These are phyloP conservation scores for Bipolaris oryzae DNA, from an alignment of 2,329 filamentous ascomycete species.

Conservation along the genomic window DNA sequence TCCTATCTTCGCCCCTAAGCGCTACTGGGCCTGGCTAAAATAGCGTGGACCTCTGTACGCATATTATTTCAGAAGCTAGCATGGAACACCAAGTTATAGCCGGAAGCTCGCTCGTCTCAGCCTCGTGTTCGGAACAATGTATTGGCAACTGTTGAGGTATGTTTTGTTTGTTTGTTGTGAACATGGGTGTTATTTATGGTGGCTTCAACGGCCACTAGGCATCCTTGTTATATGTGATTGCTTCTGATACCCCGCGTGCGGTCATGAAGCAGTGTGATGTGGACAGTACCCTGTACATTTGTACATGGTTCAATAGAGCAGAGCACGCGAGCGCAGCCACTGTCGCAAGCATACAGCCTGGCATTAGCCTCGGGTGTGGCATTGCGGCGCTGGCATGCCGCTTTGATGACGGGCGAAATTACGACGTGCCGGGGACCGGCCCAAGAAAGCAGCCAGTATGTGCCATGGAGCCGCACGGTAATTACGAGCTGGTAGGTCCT, in stretches of 20 bases:
- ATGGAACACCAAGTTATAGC: not conserved
- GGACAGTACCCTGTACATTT: too few relatives aligned
- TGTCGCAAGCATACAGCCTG: constrained; percentile 9
- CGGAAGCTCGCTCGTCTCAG: not conserved
- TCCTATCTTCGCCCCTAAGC: too few relatives aligned
- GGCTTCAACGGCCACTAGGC: not conserved
- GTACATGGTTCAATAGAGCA: not conserved
- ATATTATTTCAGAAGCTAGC: not conserved
- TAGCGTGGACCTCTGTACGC: too few relatives aligned
- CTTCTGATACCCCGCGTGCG: not conserved
- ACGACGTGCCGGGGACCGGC: constrained; percentile 26
- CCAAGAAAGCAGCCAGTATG: constrained; percentile 21
- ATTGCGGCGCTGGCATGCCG: constrained; percentile 20
- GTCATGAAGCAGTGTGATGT: not conserved
- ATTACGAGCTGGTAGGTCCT: constrained; percentile 19
- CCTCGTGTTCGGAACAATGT: not conserved
- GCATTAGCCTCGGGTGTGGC: constrained; percentile 6
- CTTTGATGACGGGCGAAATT: constrained; percentile 33
- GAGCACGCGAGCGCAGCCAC: constrained; percentile 5
- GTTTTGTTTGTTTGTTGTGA: not conserved
- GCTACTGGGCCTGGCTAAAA: too few relatives aligned
- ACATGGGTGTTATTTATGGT: not conserved
- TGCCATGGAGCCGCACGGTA: constrained; percentile 29
- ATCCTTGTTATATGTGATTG: not conserved
- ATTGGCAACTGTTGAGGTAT: not conserved